phyloP scores from a whole-genome alignment of 2,329 filamentous ascomycete species.

The Amauroascus niger region DNA sequence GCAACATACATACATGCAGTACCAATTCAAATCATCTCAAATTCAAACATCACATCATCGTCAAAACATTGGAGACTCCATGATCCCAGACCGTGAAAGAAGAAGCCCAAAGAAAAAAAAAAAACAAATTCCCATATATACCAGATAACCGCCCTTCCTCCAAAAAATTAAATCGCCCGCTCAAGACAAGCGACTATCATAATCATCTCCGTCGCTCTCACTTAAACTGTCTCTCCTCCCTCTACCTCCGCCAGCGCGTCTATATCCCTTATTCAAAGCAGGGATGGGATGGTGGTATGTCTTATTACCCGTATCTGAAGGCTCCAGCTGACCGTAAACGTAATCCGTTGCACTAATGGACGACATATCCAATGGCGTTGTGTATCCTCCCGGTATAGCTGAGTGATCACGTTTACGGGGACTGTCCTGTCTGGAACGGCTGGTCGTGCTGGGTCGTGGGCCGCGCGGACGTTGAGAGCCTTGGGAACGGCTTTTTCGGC shows the following conservation, averaged over 20 bases:
- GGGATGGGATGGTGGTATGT: slow-evolving; percentile 50
- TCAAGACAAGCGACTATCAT: slow-evolving; percentile 22
- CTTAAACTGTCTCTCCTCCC: slow-evolving; percentile 45
- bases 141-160: background rate
- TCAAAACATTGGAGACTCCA: too few relatives aligned
- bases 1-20: background rate
- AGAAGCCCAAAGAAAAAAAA: background rate
- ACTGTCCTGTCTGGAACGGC: slow-evolving; percentile 27
- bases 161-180: background rate
- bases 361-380: slow-evolving; percentile 37
- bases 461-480: slow-evolving; percentile 15
- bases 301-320: slow-evolving; percentile 40
- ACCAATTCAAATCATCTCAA: background rate
- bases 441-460: slow-evolving; percentile 16
- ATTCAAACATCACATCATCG: too few relatives aligned
- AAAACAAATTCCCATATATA: background rate
- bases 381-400: slow-evolving; percentile 34
- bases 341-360: slow-evolving; percentile 33
- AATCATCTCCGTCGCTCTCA: slow-evolving; percentile 41
- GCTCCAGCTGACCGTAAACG: slow-evolving; percentile 34
- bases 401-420: slow-evolving; percentile 30
- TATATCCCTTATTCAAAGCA: slow-evolving; percentile 40
- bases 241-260: slow-evolving; percentile 30
- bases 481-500: slow-evolving; percentile 8
- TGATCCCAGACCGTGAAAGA: background rate